Percentiles rank a stretch among this genome's conserved stretches.
Evolutionary conservation across 2,329 filamentous ascomycete species (phyloP).

Genomic region (Simplicillium sp.): DNA sequence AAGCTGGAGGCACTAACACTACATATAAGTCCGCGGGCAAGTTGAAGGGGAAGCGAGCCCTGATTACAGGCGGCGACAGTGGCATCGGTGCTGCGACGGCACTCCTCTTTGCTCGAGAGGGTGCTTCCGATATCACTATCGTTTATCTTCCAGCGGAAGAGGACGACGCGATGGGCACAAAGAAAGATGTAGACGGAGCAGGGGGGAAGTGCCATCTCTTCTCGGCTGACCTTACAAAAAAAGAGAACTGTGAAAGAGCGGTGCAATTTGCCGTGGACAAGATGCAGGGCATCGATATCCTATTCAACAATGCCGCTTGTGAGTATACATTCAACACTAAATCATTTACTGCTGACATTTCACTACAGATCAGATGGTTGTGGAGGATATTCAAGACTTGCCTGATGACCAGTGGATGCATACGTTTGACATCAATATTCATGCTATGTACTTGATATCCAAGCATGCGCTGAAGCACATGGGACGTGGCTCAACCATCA

Average conservation of each 20-base stretch:
- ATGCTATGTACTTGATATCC: constrained; percentile 70
- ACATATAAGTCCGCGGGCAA: constrained; percentile 69
- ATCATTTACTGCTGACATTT: not conserved
- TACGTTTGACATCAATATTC: constrained; percentile 78
- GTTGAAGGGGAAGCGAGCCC: constrained; percentile 61
- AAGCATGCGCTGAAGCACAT: constrained; percentile 72
- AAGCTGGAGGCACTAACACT: constrained; percentile 56
- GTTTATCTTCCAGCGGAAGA: constrained; percentile 69
- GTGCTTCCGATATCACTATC: constrained; percentile 58
- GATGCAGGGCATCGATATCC: constrained; percentile 63
- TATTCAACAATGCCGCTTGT: constrained; percentile 66
- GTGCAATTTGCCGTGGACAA: constrained; percentile 56
- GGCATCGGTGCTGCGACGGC: constrained; percentile 71
- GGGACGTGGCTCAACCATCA: constrained; percentile 64
- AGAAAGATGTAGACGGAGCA: constrained; percentile 56
- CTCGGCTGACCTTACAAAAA: constrained; percentile 53
- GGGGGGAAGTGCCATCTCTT: constrained; percentile 58
- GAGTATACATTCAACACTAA: constrained; percentile 28
- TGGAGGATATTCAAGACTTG: constrained; percentile 60
- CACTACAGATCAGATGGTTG: constrained; percentile 45
- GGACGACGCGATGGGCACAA: constrained; percentile 66
- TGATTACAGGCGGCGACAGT: constrained; percentile 75
- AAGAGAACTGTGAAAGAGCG: constrained; percentile 59
- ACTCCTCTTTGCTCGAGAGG: constrained; percentile 73
- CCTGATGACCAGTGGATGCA: constrained; percentile 69